A percentile compares a stretch with the other conserved stretches of the same genome.
Evolutionary conservation across 2,329 filamentous ascomycete genomes (phyloP).

Genomic region (Beauveria australis): DNA sequence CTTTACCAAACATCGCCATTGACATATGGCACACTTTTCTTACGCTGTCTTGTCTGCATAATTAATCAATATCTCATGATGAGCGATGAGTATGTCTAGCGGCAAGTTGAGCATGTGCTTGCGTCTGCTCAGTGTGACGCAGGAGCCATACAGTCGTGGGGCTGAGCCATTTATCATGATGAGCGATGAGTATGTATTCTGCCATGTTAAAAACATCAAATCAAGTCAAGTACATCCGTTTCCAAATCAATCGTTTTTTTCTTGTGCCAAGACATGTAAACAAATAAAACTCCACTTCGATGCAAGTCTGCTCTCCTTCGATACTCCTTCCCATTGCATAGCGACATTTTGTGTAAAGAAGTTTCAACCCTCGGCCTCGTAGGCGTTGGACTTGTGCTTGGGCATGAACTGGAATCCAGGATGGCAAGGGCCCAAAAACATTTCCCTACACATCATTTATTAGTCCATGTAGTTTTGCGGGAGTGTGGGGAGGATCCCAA

Average conservation of each 20-base stretch:
- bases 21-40: background rate
- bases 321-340: background rate
- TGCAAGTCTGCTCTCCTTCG: background rate
- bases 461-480: slow-evolving; percentile 1
- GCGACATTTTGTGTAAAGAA: no score
- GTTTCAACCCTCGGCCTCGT: slow-evolving; percentile 63
- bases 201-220: background rate
- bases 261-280: background rate
- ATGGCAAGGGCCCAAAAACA: slow-evolving; percentile 91
- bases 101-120: slow-evolving; percentile 8
- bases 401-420: slow-evolving; percentile 89
- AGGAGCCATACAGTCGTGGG: slow-evolving; percentile 17
- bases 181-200: background rate
- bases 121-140: slow-evolving; percentile 9
- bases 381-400: slow-evolving; percentile 94
- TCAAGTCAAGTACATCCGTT: background rate
- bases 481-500: background rate
- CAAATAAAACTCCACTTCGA: slow-evolving; percentile 3
- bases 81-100: background rate
- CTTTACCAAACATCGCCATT: background rate
- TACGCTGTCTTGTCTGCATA: background rate
- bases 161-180: slow-evolving; percentile 4
- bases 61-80: background rate
- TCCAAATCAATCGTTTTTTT: background rate
- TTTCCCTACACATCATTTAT: slow-evolving; percentile 56